These are phyloP conservation scores for Xylariaceae sp. DNA, from an alignment of 2,329 filamentous ascomycete species.

Conservation along the genomic window DNA sequence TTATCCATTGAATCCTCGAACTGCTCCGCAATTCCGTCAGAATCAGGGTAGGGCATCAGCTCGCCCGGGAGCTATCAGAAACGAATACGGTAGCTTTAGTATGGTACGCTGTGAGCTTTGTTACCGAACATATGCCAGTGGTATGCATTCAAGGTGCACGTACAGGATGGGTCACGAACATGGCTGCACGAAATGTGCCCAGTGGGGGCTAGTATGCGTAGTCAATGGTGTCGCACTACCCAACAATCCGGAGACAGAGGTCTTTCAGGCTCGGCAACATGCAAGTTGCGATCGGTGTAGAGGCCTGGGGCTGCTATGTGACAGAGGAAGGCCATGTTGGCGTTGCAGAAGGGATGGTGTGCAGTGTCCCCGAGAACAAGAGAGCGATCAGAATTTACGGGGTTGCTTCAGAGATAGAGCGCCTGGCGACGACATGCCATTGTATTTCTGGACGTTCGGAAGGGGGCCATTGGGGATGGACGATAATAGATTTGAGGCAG, in stretches of 20 bases:
- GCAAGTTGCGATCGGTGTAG: too few relatives aligned
- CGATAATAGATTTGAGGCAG: too few relatives aligned
- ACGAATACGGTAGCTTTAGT: not conserved
- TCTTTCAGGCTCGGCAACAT: too few relatives aligned
- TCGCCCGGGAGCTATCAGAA: not conserved
- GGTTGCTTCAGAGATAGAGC: not conserved
- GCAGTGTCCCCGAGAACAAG: too few relatives aligned
- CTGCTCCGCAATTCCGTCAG: too few relatives aligned
- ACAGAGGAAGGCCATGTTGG: not conserved
- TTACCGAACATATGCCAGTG: not conserved
- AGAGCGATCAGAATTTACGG: not conserved
- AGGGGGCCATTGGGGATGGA: too few relatives aligned
- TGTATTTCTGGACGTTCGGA: too few relatives aligned
- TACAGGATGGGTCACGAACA: not conserved
- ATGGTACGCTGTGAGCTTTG: not conserved
- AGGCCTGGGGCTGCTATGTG: conserved; percentile 1
- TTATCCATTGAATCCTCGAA: too few relatives aligned
- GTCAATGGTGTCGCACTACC: conserved; percentile 2
- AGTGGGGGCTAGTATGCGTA: conserved; percentile 2
- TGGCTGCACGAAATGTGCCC: not conserved
- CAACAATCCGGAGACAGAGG: too few relatives aligned
- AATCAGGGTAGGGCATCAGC: not conserved
- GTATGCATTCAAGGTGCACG: not conserved
- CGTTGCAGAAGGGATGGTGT: not conserved
- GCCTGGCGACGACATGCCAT: not conserved